Evolutionary conservation across 2,329 filamentous ascomycete species (phyloP), one percentile per base, ranked within the genome.

Genomic region (Rosellinia necatrix): DNA sequence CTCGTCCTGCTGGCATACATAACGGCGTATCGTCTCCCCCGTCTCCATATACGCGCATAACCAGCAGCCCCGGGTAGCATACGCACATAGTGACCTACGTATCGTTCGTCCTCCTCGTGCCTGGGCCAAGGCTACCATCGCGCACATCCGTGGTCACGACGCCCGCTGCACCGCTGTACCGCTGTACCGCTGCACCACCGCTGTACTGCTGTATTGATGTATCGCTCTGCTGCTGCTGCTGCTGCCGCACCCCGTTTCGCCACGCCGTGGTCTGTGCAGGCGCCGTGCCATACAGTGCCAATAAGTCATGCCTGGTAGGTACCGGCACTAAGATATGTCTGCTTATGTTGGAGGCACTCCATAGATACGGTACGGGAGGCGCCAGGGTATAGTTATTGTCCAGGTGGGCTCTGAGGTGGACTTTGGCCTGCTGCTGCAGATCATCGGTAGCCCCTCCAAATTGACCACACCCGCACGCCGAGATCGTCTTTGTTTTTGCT

Each of bases 181-280:
- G 41, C 24, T 29, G 54, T 57, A 53, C 59, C 57, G 64, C 54
- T 65, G 62, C 63, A 62, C 38, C 35, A n/a, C n/a, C n/a, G n/a
- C n/a, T n/a, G n/a, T n/a, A n/a, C 9, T 24, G 38, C 34, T 17
- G 34, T 17, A 37, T 19, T n/a, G 41, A 13, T 29, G 54, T 57
- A 53, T 58, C 57, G 64, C 54, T 65, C n/a, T n/a, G n/a, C n/a
- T n/a, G n/a, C n/a, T n/a, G n/a, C n/a, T n/a, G n/a, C n/a, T n/a
- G n/a, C 12, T 29, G 34, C 41, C 25, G 29, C 50, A 53, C 41
- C 47, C 48, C 41, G 42, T 55, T 58, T 61, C 41, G 60, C 60
- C 58, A 58, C 60, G 51, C 64, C 56, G 57, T 58, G 58, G 59
- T 49, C 60, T 57, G 43, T 46, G 47, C 35, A 49, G 42, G n/a